These are phyloP conservation scores for Nemania sp. DNA, from an alignment of 2,329 filamentous ascomycete genomes.

Conservation along the genomic window DNA sequence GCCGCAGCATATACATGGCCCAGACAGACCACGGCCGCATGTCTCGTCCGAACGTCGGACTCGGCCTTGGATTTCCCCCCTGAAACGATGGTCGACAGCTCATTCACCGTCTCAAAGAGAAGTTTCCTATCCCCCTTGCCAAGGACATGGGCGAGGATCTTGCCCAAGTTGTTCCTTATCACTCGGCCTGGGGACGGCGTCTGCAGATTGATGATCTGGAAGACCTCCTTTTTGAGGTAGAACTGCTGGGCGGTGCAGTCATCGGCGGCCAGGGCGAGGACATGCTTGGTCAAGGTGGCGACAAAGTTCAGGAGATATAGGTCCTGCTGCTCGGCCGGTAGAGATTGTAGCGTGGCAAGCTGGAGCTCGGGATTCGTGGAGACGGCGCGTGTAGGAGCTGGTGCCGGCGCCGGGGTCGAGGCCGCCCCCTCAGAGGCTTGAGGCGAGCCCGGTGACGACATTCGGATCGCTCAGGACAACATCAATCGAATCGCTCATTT, in stretches of 20 bases:
- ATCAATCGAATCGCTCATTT: conserved; percentile 16
- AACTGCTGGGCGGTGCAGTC: conserved; percentile 87
- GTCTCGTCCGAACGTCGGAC: conserved; percentile 76
- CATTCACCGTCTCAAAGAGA: conserved; percentile 92
- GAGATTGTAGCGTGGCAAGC: conserved; percentile 81
- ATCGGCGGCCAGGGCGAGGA: conserved; percentile 73
- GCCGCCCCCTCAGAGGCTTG: conserved; percentile 42
- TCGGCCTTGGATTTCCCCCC: conserved; percentile 76
- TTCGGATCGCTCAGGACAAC: conserved; percentile 19
- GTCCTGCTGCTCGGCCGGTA: conserved; percentile 94
- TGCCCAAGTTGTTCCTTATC: conserved; percentile 85
- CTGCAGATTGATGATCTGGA: conserved; percentile 85
- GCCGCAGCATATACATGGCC: conserved; percentile 90
- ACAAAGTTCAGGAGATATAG: conserved; percentile 91
- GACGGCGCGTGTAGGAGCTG: conserved; percentile 34
- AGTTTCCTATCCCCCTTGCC: conserved; percentile 85
- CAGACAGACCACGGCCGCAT: conserved; percentile 84
- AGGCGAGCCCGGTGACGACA: conserved; percentile 41
- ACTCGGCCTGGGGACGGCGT: conserved; percentile 84
- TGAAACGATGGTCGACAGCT: conserved; percentile 74
- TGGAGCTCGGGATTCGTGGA: conserved; percentile 78
- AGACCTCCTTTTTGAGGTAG: conserved; percentile 89
- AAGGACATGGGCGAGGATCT: conserved; percentile 82
- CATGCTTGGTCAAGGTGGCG: conserved; percentile 79
- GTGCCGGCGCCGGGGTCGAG: conserved; percentile 37